A percentile compares a stretch with the other conserved stretches of the same genome.
Evolutionary conservation across 73 alveolate genomes (phyloP).

Genomic region (Uronychia binucleata): DNA sequence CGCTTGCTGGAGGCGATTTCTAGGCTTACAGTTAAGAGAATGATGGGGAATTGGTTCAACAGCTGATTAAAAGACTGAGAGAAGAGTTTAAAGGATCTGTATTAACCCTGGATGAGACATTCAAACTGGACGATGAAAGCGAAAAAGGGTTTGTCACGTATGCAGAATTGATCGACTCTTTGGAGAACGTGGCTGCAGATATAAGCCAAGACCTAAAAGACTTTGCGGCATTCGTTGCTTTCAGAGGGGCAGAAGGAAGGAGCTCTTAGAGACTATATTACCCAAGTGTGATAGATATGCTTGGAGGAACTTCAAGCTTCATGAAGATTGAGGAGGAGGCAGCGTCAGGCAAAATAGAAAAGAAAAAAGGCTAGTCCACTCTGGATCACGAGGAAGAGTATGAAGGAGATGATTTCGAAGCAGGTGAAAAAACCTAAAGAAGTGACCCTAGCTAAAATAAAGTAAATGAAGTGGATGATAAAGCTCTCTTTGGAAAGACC

Average conservation of each 20-base stretch:
- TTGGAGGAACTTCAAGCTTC: slow-evolving; percentile 41
- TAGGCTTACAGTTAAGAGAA: too few relatives aligned
- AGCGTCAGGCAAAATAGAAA: too few relatives aligned
- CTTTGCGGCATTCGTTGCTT: slow-evolving; percentile 17
- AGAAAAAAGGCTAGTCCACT: too few relatives aligned
- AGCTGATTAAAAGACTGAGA: not conserved
- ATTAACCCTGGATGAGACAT: slow-evolving; percentile 29
- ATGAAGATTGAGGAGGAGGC: too few relatives aligned
- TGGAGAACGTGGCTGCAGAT: slow-evolving; percentile 13
- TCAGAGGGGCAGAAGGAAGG: slow-evolving; percentile 17
- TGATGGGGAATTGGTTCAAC: not conserved
- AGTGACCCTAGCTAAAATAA: not conserved
- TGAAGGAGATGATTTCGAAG: not conserved
- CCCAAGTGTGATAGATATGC: slow-evolving; percentile 15
- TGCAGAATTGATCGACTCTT: slow-evolving; percentile 22
- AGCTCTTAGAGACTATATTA: slow-evolving; percentile 18
- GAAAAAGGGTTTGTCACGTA: slow-evolving; percentile 31
- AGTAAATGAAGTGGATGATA: too few relatives aligned
- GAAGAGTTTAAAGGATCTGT: slow-evolving; percentile 10
- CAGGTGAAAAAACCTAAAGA: not conserved
- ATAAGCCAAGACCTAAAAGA: slow-evolving; percentile 10
- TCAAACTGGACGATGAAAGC: slow-evolving; percentile 35
- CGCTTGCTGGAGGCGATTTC: not conserved
- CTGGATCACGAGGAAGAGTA: too few relatives aligned
- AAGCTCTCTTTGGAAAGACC: too few relatives aligned